Base-by-base conservation (phyloP, 2,329 filamentous ascomycete genomes). In the Phialemoniopsis sp. region DNA sequence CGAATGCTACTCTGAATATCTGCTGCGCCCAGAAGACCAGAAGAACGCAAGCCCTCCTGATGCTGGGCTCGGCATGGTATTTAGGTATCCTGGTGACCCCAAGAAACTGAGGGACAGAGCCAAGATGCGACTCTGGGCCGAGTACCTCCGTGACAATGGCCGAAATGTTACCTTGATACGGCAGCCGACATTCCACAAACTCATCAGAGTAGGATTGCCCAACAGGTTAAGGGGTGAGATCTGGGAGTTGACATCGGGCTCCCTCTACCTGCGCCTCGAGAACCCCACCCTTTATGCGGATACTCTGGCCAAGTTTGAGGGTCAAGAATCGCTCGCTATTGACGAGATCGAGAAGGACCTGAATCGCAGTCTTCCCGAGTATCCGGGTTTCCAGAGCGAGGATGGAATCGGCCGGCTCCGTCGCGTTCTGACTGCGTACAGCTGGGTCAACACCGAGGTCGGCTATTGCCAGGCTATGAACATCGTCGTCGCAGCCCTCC, bases 381-480 rank as follows among this genome's bases (percentile, higher is more conserved):
- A 98, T 59, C 89, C 93, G 14, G 93, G 93, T 1, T 98, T 96
- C 57, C 93, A 98, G 64, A 95, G 85, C 55, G 87, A 95, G 59
- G 90, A 96, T 55, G 93, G 93, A 13, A 98, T 98, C 48, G 88
- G 84, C 33, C 79, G 93, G 15, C 71, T 98, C 46, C 82, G 93
- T 43, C 79, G 91, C 42, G 93, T 98, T 29, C 73, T 98, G 40
- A 97, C 91, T 2, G 93, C 93, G 5, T 98, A 98, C 68, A 96
- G 90, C 65, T 98, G 93, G 93, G 87, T 85, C 36, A 93, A 98
- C 54, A 78, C 87, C 38, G 89, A 96, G 49, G 90, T 98, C 40
- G 93, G 93, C 49, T 98, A 98, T 64, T 98, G 93, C 62, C 93
- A 98, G 65, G 93, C 93, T 46, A 98, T 98, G 93, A 98, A 98